Evolutionary conservation across 345 rosid genomes (phyloP).

Genomic region (Populus davidiana): DNA sequence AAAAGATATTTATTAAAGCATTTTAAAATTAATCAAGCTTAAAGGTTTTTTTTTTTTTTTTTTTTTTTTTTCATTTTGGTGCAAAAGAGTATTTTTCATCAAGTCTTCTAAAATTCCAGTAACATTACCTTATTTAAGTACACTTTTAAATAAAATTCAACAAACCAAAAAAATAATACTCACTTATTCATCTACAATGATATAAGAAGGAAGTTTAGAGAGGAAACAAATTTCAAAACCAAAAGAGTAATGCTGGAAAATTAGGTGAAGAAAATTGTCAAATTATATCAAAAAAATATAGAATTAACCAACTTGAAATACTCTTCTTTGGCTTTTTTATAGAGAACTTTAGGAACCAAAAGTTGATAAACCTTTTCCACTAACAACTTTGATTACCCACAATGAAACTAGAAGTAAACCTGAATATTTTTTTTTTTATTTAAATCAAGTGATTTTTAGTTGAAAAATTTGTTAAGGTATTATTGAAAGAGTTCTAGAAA

Average conservation of each 20-base stretch:
- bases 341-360: neutral
- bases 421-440: neutral
- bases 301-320: neutral
- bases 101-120: no score
- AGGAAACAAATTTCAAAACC: neutral
- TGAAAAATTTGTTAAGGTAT: no score
- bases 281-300: neutral
- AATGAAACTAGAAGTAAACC: neutral
- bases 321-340: neutral
- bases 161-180: neutral
- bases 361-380: neutral
- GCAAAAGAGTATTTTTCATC: no score
- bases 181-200: neutral
- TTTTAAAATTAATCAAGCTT: neutral
- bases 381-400: neutral
- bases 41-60: no score
- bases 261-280: neutral
- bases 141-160: neutral
- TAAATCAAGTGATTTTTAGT: neutral
- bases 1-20: neutral
- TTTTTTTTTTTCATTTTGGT: no score
- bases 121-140: neutral
- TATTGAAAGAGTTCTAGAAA: neutral
- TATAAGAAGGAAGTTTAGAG: accelerated
- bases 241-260: neutral